phyloP scores from a whole-genome alignment of 352 stramenopile species.

The Globisporangium splendens region DNA sequence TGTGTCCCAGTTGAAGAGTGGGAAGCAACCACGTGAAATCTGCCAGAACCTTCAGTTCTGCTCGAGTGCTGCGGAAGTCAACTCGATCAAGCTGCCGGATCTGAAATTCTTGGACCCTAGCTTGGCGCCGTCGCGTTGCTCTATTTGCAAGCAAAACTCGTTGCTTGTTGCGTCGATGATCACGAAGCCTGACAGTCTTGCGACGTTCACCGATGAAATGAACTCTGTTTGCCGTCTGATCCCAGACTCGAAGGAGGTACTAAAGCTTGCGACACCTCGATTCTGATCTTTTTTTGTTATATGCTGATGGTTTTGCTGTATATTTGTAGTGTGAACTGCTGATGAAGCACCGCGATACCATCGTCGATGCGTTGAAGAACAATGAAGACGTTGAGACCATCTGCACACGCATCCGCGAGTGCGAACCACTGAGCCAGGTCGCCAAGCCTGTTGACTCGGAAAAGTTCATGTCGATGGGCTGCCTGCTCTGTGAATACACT shows the following conservation, averaged over 20 bases:
- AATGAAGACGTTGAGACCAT: constrained; percentile 48
- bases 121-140: constrained; percentile 39
- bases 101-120: constrained; percentile 40
- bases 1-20: constrained; percentile 38
- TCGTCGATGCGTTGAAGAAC: constrained; percentile 51
- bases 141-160: constrained; percentile 57
- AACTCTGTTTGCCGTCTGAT: constrained; percentile 55
- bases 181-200: constrained; percentile 36
- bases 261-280: constrained; percentile 4
- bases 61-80: constrained; percentile 11
- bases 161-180: constrained; percentile 52
- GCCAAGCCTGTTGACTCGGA: constrained; percentile 17
- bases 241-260: constrained; percentile 39
- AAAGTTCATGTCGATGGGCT: constrained; percentile 53
- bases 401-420: constrained; percentile 45
- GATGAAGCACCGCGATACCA: constrained; percentile 42
- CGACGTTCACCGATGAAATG: constrained; percentile 43
- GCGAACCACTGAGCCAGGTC: constrained; percentile 7
- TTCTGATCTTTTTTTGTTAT: constrained; percentile 3
- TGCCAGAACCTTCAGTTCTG: constrained; percentile 58
- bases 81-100: constrained; percentile 23
- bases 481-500: constrained; percentile 79
- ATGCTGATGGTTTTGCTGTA: constrained; percentile 1
- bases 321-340: constrained; percentile 43
- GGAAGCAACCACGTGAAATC: constrained; percentile 60